Base-by-base conservation (phyloP, 2,329 filamentous ascomycete genomes). In the Cordyceps sp. region DNA sequence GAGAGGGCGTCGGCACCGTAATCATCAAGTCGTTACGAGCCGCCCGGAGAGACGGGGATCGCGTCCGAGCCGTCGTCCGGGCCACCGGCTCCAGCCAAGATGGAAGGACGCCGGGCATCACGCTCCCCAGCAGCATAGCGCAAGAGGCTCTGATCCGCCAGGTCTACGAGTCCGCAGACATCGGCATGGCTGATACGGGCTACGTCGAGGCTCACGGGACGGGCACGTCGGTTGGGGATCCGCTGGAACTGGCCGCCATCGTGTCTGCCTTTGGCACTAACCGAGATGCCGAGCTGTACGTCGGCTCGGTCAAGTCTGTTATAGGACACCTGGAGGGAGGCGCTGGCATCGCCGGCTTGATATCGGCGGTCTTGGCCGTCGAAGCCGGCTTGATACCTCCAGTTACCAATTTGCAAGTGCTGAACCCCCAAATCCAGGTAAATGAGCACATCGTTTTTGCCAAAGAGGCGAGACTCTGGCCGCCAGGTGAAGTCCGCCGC, bases 21-120 rank as follows among this genome's bases (percentile, higher is more conserved):
- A 37, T 66, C 2, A 33, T 69, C 5, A 69, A 67, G 44, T 50
- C 47, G 0, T 45, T 68, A 0, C 43, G 47, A 4, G 48, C 54
- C 29, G 64, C 64, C 1, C 26, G 64, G 2, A 37, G 40, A n/a
- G 61, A 61, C 32, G 54, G 55, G 5, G 57, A 68, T 38, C 46
- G 44, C 0, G 48, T 58, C 18, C 37, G 50, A 24, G 45, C 42
- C 16, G 38, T 58, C 10, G 47, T 62, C 29, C 47, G 52, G 4
- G 50, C 39, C 6, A 53, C 49, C 1, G 49, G 42, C 4, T 36
- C 52, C 12, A 60, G 58, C 34, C 39, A 52, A 18, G 61, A 66
- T 34, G 64, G 62, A 2, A 4, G 10, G 12, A 31, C 14, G 15
- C 12, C 54, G 1, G 60, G 56, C 1, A 52, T 64, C 27, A 58